Evolutionary conservation across 352 stramenopile genomes (phyloP).

Genomic region (Pythium grandisporangium): DNA sequence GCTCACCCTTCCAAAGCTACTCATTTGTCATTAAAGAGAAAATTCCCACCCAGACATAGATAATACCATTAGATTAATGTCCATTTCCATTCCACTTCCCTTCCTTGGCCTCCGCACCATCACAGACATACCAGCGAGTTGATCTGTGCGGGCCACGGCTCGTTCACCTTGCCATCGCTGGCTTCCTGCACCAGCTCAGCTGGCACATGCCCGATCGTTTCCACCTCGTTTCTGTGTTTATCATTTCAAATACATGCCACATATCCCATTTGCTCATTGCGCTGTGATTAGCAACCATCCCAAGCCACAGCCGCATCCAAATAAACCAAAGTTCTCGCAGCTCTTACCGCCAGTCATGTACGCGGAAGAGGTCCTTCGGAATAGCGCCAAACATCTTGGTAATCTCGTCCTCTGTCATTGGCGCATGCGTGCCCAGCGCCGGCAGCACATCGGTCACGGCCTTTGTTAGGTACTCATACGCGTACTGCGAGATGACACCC

Average conservation of each 20-base stretch:
- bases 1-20: conserved; percentile 87
- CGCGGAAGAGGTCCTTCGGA: conserved; percentile 79
- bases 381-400: conserved; percentile 92
- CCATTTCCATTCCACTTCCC: background rate
- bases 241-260: too few relatives aligned
- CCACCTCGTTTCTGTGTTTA: conserved; percentile 94
- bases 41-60: background rate
- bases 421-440: conserved; percentile 92
- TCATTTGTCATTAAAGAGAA: too few relatives aligned
- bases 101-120: too few relatives aligned
- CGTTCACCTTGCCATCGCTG: conserved; percentile 92
- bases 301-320: too few relatives aligned
- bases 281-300: too few relatives aligned
- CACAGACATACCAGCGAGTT: conserved; percentile 91
- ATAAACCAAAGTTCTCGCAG: too few relatives aligned
- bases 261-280: too few relatives aligned
- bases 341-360: conserved; percentile 93
- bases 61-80: too few relatives aligned
- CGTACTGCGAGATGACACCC: conserved; percentile 89
- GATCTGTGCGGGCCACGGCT: conserved; percentile 94
- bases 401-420: conserved; percentile 94
- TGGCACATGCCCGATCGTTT: conserved; percentile 93
- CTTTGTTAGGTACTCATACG: conserved; percentile 89
- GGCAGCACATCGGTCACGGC: conserved; percentile 88
- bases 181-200: conserved; percentile 87